These are phyloP conservation scores for Coemansia sp. DNA, from an alignment of 192 early-diverging fungal species.

Conservation along the genomic window DNA sequence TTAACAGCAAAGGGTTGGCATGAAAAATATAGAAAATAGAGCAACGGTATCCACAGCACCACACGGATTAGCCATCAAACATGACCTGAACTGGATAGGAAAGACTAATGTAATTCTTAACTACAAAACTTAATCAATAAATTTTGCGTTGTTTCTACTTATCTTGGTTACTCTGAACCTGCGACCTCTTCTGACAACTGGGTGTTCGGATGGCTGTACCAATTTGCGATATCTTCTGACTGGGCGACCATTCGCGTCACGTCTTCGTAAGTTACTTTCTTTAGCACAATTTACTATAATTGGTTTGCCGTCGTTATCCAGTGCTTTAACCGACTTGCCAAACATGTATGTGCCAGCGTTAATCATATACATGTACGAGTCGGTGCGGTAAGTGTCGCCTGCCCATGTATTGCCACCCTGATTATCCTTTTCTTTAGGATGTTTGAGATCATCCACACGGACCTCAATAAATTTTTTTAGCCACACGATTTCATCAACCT, in stretches of 20 bases:
- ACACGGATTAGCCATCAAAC: too few relatives aligned
- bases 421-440: slow-evolving; percentile 37
- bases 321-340: slow-evolving; percentile 23
- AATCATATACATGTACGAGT: slow-evolving; percentile 49
- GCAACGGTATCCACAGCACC: too few relatives aligned
- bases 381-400: slow-evolving; percentile 37
- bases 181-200: too few relatives aligned
- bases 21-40: too few relatives aligned
- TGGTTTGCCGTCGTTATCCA: slow-evolving; percentile 43
- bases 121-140: too few relatives aligned
- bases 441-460: slow-evolving; percentile 33
- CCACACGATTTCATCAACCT: slow-evolving; percentile 51
- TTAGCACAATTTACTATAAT: slow-evolving; percentile 12
- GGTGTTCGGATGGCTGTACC: too few relatives aligned
- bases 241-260: slow-evolving; percentile 11
- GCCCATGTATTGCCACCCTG: slow-evolving; percentile 50
- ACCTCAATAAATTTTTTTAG: slow-evolving; percentile 47
- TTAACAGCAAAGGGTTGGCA: too few relatives aligned
- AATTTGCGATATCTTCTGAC: slow-evolving; percentile 12
- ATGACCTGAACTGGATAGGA: too few relatives aligned
- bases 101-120: too few relatives aligned
- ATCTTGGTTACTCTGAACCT: too few relatives aligned
- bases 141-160: too few relatives aligned
- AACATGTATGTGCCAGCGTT: slow-evolving; percentile 27
- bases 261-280: neutral